Evolutionary conservation across 1,284 basidiomycete genomes (phyloP), one percentile per base, ranked within the genome.

Genomic region (Coriolopsis trogii): DNA sequence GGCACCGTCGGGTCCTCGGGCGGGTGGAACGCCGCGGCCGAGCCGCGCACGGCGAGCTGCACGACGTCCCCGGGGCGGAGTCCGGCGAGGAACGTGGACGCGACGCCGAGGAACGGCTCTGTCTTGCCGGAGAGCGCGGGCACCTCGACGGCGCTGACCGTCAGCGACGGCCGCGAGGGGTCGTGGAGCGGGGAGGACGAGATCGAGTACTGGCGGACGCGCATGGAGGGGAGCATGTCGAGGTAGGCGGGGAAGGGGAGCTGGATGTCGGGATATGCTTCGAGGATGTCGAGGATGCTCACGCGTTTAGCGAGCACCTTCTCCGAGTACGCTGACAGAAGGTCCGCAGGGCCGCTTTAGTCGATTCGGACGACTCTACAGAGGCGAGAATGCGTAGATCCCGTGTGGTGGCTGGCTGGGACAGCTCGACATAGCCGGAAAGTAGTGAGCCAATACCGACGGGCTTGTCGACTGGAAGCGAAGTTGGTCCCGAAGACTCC

Each of bases 141-240:
- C 3, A 64, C 65, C 23, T 72, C 67, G 48, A 79, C 59, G 21
- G 79, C 73, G 43, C 72, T 74, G 54, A 78, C 58, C 16, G 76
- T 79, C 21, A 80, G 68, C 1, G 73, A 70, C 18, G 70, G 75
- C 48, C 69, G 69, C n/a, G 63, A 50, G 2, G 77, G 67, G 52
- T 76, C 68, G 63, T 68, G 71, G 16, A 79, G 66, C 0, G 78
- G 76, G 0, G 77, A 77, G 3, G 77, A 79, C 4, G 78, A n/a
- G 58, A 79, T 78, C 2, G 75, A 77, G 61, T 79, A 79, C 61
- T 78, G 73, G 29, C 79, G 66, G 42, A 78, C 69, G 30, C 77
- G 76, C 74, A 80, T 80, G 1, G 76, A 64, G 4, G 77, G 78
- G 16, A 79, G 70, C 63, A 77, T 69, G 25, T 66, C 64, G 30